These are phyloP conservation scores for Aspergillus sp. DNA, from an alignment of 2,329 filamentous ascomycete genomes.

Conservation along the genomic window DNA sequence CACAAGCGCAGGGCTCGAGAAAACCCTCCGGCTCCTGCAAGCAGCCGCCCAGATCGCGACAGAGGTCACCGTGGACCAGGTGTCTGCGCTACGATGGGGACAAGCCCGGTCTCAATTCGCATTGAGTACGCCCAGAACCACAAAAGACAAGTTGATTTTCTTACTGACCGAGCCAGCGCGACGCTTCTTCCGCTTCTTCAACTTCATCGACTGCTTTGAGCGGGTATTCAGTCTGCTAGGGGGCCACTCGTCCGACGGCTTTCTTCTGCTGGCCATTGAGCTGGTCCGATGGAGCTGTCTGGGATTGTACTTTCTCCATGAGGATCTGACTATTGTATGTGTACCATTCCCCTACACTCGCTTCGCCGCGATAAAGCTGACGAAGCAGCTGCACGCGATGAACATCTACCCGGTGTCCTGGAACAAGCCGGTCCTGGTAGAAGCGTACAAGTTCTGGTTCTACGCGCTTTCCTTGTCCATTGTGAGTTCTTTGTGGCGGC, in stretches of 20 bases:
- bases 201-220: slow-evolving; percentile 62
- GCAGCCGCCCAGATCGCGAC: slow-evolving; percentile 26
- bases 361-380: slow-evolving; percentile 15
- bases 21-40: slow-evolving; percentile 33
- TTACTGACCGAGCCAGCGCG: slow-evolving; percentile 41
- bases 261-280: slow-evolving; percentile 44
- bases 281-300: slow-evolving; percentile 58
- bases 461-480: slow-evolving; percentile 57
- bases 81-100: slow-evolving; percentile 28
- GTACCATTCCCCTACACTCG: neutral
- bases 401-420: slow-evolving; percentile 44
- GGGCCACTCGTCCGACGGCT: slow-evolving; percentile 16
- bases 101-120: slow-evolving; percentile 37
- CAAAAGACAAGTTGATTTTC: neutral
- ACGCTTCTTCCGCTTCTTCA: slow-evolving; percentile 66
- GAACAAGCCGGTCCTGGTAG: slow-evolving; percentile 50
- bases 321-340: slow-evolving; percentile 58
- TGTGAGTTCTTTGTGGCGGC: slow-evolving; percentile 26
- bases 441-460: slow-evolving; percentile 70
- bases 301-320: slow-evolving; percentile 66
- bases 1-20: slow-evolving; percentile 29
- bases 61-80: slow-evolving; percentile 13
- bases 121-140: slow-evolving; percentile 32
- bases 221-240: slow-evolving; percentile 46
- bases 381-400: slow-evolving; percentile 47